phyloP scores from a whole-genome alignment of 345 rosid genomes.

The Eutrema japonicum region DNA sequence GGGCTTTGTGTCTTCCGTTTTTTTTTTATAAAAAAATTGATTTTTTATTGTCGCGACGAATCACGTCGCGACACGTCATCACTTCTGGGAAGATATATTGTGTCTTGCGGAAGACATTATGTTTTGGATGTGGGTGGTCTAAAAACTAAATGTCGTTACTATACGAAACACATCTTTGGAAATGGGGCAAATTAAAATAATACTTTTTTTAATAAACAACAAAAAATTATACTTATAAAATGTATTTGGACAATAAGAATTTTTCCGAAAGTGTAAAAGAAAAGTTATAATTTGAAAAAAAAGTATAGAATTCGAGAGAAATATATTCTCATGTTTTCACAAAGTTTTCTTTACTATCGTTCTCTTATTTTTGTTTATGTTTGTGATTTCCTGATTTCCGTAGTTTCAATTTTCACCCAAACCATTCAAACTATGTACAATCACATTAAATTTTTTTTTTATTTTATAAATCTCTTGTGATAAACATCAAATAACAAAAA shows the following conservation, averaged over 20 bases:
- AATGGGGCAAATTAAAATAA: not conserved
- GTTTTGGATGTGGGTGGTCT: not conserved
- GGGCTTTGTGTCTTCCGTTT: too few species aligned
- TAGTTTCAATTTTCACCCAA: not conserved
- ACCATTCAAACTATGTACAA: not conserved
- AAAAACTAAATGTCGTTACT: slow-evolving; percentile 26
- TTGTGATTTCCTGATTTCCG: not conserved
- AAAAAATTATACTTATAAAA: not conserved
- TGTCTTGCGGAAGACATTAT: too few species aligned
- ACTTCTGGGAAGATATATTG: too few species aligned
- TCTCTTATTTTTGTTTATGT: not conserved
- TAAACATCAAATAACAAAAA: too few species aligned
- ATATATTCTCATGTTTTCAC: slow-evolving; percentile 33
- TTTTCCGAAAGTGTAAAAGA: slow-evolving; percentile 22
- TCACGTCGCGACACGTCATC: too few species aligned
- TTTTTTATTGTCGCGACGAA: too few species aligned
- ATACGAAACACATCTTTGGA: slow-evolving; percentile 24
- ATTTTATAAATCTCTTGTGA: too few species aligned
- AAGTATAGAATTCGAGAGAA: slow-evolving; percentile 11
- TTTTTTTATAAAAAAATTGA: too few species aligned
- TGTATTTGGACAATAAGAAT: slow-evolving; percentile 29
- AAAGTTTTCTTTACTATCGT: not conserved
- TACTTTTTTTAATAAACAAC: too few species aligned
- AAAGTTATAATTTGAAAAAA: not conserved
- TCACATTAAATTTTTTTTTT: too few species aligned